Conservation (phyloP, 2,329 filamentous ascomycete genomes). For the Fusarium domesticum region DNA sequence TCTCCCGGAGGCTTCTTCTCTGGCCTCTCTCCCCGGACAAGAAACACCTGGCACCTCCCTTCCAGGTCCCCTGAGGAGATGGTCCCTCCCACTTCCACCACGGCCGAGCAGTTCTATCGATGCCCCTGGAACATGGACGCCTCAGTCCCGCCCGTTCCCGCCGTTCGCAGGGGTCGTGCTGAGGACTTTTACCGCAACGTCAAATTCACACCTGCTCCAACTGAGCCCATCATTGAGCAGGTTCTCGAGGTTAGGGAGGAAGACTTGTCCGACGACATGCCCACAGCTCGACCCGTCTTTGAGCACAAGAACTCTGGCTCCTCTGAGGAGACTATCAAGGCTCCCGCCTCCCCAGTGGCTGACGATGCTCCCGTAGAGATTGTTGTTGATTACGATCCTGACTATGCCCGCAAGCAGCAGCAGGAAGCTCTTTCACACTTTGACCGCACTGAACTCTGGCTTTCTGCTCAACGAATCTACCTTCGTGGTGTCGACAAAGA, state of each 20-base stretch:
- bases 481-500: slow-evolving; percentile 62
- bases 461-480: slow-evolving; percentile 77
- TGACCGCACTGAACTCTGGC: slow-evolving; percentile 83
- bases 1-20: slow-evolving; percentile 92
- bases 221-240: slow-evolving; percentile 53
- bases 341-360: slow-evolving; percentile 42
- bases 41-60: slow-evolving; percentile 77
- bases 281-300: slow-evolving; percentile 58
- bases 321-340: slow-evolving; percentile 31
- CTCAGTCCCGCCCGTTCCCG: slow-evolving; percentile 36
- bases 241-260: slow-evolving; percentile 57
- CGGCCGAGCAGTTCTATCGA: slow-evolving; percentile 89
- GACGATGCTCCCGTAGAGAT: slow-evolving; percentile 64
- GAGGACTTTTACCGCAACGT: slow-evolving; percentile 40
- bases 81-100: slow-evolving; percentile 75
- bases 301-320: slow-evolving; percentile 32
- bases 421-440: slow-evolving; percentile 69
- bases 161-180: slow-evolving; percentile 34
- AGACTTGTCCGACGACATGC: slow-evolving; percentile 57
- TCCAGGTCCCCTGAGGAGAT: slow-evolving; percentile 51
- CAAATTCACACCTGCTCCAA: slow-evolving; percentile 42
- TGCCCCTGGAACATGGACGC: slow-evolving; percentile 65
- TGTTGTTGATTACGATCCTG: slow-evolving; percentile 68
- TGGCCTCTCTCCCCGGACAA: slow-evolving; percentile 69
- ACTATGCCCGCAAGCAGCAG: slow-evolving; percentile 71